A percentile compares a stretch with the other conserved stretches of the same genome.
These are phyloP conservation scores for Fusarium multiceps DNA, from an alignment of 2,329 filamentous ascomycete species.

Conservation along the genomic window DNA sequence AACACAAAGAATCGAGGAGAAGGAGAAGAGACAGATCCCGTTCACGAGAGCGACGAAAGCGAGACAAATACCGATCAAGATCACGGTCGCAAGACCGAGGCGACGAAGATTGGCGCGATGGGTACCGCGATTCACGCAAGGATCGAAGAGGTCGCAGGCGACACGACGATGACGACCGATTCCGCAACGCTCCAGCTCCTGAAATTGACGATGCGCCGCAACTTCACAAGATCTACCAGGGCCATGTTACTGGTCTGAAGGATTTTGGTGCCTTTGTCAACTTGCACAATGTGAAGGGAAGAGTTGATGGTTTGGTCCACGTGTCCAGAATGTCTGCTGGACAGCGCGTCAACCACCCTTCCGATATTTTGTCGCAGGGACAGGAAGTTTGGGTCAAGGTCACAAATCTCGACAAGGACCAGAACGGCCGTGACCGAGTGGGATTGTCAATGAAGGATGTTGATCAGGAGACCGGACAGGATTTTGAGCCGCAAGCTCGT, in stretches of 20 bases:
- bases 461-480: conserved; percentile 87
- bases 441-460: conserved; percentile 98
- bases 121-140: conserved; percentile 48
- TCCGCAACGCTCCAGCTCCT: conserved; percentile 72
- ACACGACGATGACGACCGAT: conserved; percentile 66
- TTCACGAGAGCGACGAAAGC: conserved; percentile 56
- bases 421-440: conserved; percentile 70
- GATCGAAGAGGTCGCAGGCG: conserved; percentile 53
- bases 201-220: conserved; percentile 86
- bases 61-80: conserved; percentile 51
- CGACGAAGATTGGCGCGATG: conserved; percentile 60
- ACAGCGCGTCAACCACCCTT: conserved; percentile 89
- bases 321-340: conserved; percentile 89
- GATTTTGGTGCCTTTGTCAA: conserved; percentile 98
- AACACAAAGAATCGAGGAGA: conserved; percentile 56
- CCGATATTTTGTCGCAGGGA: conserved; percentile 82
- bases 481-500: conserved; percentile 80
- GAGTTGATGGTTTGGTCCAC: conserved; percentile 93
- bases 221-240: conserved; percentile 88
- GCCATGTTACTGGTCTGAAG: conserved; percentile 90
- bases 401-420: conserved; percentile 74
- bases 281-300: conserved; percentile 85
- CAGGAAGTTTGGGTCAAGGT: conserved; percentile 95
- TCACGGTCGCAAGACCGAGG: conserved; percentile 54
- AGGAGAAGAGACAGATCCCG: conserved; percentile 55